phyloP scores from a whole-genome alignment of 2,329 filamentous ascomycete genomes.

The Didymella exigua region DNA sequence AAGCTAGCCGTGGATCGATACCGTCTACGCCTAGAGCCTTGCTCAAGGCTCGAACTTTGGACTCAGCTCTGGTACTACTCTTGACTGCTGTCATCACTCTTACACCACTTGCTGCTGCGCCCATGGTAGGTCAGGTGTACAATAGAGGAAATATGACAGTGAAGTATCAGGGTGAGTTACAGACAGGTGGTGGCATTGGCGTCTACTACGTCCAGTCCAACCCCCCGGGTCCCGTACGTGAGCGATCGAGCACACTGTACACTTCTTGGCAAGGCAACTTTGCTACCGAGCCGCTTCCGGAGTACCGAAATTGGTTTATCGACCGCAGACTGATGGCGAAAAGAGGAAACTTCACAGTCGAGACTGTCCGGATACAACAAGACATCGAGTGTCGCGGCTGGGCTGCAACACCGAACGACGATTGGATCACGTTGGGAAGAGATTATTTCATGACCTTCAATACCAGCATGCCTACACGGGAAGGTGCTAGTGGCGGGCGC shows the following conservation, averaged over 20 bases:
- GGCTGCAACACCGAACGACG: neutral
- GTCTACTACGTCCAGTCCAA: neutral
- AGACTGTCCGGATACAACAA: neutral
- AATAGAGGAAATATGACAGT: neutral
- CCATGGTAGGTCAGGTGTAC: neutral
- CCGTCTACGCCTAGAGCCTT: neutral
- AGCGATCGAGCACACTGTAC: neutral
- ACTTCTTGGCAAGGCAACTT: neutral
- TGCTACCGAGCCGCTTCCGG: neutral
- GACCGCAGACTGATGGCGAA: neutral
- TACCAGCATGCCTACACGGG: too few relatives aligned
- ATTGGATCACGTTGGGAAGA: too few relatives aligned
- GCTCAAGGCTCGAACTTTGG: neutral
- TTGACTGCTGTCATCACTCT: neutral
- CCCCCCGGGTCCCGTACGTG: neutral
- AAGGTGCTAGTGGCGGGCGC: too few relatives aligned
- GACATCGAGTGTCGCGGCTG: neutral
- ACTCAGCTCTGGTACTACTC: neutral
- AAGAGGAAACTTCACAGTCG: neutral
- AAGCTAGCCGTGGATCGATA: conserved; percentile 4
- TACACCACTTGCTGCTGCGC: neutral
- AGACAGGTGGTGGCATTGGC: conserved; percentile 1
- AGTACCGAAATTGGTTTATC: conserved; percentile 1
- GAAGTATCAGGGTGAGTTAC: neutral
- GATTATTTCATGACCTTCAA: too few relatives aligned